phyloP scores from a whole-genome alignment of 345 rosid genomes.

The Gossypium anomalum region DNA sequence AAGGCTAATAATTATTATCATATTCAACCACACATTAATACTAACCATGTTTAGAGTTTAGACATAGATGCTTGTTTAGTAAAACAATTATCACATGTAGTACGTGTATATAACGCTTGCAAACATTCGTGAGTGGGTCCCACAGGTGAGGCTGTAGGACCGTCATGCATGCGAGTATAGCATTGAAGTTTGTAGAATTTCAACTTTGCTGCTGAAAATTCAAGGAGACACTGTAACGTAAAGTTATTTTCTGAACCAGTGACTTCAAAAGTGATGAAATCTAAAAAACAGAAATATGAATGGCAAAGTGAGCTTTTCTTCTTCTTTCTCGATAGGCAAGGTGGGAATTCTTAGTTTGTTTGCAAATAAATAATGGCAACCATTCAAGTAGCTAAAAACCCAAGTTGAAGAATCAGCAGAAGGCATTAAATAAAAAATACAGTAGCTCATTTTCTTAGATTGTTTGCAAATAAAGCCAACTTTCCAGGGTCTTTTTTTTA shows the following conservation, averaged over 20 bases:
- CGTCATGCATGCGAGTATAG: neutral
- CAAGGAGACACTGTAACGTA: neutral
- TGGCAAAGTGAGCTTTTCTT: neutral
- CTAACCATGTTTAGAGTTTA: slow-evolving; percentile 15
- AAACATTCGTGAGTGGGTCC: slow-evolving; percentile 9
- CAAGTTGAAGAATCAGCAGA: slow-evolving; percentile 2
- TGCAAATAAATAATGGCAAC: neutral
- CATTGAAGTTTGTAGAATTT: neutral
- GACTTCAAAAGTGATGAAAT: neutral
- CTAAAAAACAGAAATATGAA: neutral
- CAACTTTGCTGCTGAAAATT: neutral
- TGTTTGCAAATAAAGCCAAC: neutral
- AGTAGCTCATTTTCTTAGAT: slow-evolving; percentile 1
- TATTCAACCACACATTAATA: neutral
- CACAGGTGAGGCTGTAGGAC: neutral
- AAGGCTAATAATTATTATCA: slow-evolving; percentile 11
- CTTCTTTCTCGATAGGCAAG: neutral
- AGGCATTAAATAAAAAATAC: neutral
- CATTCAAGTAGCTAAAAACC: neutral
- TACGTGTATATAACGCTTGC: slow-evolving; percentile 2
- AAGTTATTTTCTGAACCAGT: neutral
- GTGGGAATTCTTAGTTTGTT: neutral
- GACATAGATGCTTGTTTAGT: neutral
- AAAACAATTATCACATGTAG: slow-evolving; percentile 11
- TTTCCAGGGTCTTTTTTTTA: neutral